Evolutionary conservation across 345 rosid species (phyloP).

Genomic region (Lenwebbia sp.): DNA sequence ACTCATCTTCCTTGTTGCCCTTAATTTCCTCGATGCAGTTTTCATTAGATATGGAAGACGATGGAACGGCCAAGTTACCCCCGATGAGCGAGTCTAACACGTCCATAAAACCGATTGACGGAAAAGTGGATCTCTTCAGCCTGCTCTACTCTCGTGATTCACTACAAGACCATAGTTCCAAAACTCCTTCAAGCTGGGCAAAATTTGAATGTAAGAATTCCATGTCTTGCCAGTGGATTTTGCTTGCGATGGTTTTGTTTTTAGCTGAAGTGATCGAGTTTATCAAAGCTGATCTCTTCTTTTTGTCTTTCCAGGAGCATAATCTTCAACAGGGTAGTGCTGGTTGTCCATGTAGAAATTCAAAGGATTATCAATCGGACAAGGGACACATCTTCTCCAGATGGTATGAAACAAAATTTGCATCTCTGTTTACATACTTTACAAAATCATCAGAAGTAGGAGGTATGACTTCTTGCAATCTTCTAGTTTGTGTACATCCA

Average conservation of each 20-base stretch:
- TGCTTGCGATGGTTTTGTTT: neutral
- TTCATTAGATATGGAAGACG: conserved; percentile 39
- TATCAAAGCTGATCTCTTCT: neutral
- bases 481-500: neutral
- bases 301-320: neutral
- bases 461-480: neutral
- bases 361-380: neutral
- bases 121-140: conserved; percentile 1
- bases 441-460: neutral
- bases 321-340: neutral
- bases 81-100: neutral
- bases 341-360: neutral
- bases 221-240: neutral
- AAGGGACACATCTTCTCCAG: neutral
- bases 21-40: conserved; percentile 14
- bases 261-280: neutral
- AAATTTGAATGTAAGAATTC: conserved; percentile 52
- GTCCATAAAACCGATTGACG: neutral
- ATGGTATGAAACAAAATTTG: neutral
- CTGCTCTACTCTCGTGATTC: conserved; percentile 3
- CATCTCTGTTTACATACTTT: neutral
- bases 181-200: conserved; percentile 44
- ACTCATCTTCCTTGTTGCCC: neutral
- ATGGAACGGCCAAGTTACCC: neutral
- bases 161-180: neutral